phyloP scores from a whole-genome alignment of 495 filamentous ascomycete genomes.

The Penicillium bialowiezense region DNA sequence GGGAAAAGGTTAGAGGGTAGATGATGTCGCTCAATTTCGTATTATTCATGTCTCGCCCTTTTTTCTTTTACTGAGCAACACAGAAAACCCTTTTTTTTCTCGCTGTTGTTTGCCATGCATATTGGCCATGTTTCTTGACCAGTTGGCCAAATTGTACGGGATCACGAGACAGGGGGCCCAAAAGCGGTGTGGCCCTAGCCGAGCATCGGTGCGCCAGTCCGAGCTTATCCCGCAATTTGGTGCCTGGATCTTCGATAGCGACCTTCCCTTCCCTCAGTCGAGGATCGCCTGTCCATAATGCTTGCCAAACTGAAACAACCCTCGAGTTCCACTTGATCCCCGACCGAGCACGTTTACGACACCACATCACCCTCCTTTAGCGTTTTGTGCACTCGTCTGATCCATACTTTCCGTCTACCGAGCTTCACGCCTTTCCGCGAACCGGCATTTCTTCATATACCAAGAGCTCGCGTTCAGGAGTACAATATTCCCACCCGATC shows the following conservation, averaged over 20 bases:
- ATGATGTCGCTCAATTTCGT: too few relatives aligned
- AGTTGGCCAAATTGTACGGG: too few relatives aligned
- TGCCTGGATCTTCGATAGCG: neutral
- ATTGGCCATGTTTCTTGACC: too few relatives aligned
- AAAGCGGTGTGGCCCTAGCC: slow-evolving; percentile 3
- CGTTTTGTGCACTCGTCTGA: neutral
- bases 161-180: too few relatives aligned
- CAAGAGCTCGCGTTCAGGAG: too few relatives aligned
- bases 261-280: neutral
- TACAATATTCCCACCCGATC: too few relatives aligned
- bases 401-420: neutral
- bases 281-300: slow-evolving; percentile 5
- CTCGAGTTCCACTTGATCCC: neutral
- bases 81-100: too few relatives aligned
- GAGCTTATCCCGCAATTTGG: slow-evolving; percentile 3
- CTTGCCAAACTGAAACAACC: neutral
- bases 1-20: too few relatives aligned
- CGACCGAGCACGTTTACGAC: neutral
- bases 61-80: too few relatives aligned
- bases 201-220: neutral
- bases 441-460: too few relatives aligned
- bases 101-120: too few relatives aligned
- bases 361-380: neutral
- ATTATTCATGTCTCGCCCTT: too few relatives aligned
- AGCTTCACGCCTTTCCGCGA: neutral